A percentile compares a stretch with the other conserved stretches of the same genome.
phyloP scores from a whole-genome alignment of 2,329 filamentous ascomycete genomes.

The Clarireedia monteithiana region DNA sequence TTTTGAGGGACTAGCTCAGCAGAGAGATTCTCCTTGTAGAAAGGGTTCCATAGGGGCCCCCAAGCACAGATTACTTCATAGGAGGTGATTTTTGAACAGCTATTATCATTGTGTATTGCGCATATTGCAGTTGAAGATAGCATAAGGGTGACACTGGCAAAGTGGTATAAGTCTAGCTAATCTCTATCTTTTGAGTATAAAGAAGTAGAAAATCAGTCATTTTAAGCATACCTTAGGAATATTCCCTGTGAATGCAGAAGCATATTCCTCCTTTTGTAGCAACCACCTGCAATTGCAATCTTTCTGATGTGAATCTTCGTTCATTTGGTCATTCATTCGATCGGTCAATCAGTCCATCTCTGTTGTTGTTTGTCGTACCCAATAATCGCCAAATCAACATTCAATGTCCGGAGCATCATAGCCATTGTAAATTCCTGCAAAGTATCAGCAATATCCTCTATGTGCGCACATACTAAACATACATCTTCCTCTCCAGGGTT shows the following conservation, averaged over 20 bases:
- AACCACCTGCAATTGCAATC: not conserved
- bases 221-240: not conserved
- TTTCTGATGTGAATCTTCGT: not conserved
- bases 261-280: not conserved
- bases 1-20: too few relatives aligned
- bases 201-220: not conserved
- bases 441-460: slow-evolving; percentile 7
- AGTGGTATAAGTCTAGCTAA: not conserved
- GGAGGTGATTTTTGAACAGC: too few relatives aligned
- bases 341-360: slow-evolving; percentile 46
- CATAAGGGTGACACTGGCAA: not conserved
- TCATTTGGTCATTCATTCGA: too few relatives aligned
- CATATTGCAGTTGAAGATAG: too few relatives aligned
- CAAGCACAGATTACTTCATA: too few relatives aligned
- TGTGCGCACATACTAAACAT: slow-evolving; percentile 28
- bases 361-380: slow-evolving; percentile 52
- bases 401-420: slow-evolving; percentile 59
- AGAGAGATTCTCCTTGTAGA: too few relatives aligned
- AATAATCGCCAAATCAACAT: slow-evolving; percentile 54
- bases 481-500: slow-evolving; percentile 34
- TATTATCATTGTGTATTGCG: too few relatives aligned
- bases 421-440: slow-evolving; percentile 58
- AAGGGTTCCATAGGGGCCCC: too few relatives aligned
- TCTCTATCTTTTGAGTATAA: not conserved
- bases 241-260: not conserved